Evolutionary conservation across 129 eudicot species (phyloP), one percentile per base, ranked within the genome.

Genomic region (Flaveria trinervia): DNA sequence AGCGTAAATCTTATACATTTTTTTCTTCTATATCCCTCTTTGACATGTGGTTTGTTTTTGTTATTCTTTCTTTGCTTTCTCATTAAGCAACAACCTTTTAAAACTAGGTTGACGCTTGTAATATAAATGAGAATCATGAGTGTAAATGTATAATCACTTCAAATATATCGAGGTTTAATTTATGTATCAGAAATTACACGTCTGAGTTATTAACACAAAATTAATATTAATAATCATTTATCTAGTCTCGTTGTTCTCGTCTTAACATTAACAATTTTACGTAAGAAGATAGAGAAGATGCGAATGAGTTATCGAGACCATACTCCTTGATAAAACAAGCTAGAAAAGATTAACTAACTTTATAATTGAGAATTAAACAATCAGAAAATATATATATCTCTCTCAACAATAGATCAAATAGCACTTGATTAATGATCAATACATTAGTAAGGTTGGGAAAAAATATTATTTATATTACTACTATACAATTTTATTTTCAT

Each of bases 401-500:
- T 26, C 6, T 28, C 68, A 26, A 26, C 44, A 28, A 61, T 26
- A 61, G 67, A 61, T 13, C 67, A 61, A 54, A 28, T 26, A 62
- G 44, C 44, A 62, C 5, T 62, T 23, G 28, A 28, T 17, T 68
- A 17, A 68, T 41, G 55, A 68, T 43, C 54, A 18, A 43, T 43
- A 68, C 48, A 67, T 16, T 28, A 36, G 7, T n/a, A 64, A 64
- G 52, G 55, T 9, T 39, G 55, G 10, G 18, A 18, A 66, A 67
- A 68, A 45, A 55, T 33, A 30, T 52, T 72, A 5, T 33, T 72
- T 18, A 20, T 43, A 54, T 72, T 55, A 18, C 7, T 18, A n/a
- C 62, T 73, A 55, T 65, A 55, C 79, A 70, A 41, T 52, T 2
- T 60, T 70, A 48, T 68, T 69, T 69, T 81, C 78, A 41, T 15